A percentile compares a stretch with the other conserved stretches of the same genome.
These are phyloP conservation scores for Lichenothelia convexa DNA, from an alignment of 495 filamentous ascomycete genomes.

Conservation along the genomic window DNA sequence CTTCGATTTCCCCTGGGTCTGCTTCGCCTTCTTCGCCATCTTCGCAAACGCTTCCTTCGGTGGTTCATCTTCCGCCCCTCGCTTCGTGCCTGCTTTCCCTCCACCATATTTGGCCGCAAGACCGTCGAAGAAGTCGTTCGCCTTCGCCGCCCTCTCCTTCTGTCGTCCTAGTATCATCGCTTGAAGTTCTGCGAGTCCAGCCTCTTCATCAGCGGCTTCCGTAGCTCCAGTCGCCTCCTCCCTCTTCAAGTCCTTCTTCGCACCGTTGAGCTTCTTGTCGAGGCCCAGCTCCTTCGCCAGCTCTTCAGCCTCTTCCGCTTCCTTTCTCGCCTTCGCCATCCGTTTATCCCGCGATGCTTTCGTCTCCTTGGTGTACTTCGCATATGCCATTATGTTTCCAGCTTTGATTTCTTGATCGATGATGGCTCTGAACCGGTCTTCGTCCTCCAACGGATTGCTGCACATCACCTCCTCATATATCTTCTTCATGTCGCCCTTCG, in stretches of 20 bases:
- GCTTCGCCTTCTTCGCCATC: too few relatives aligned
- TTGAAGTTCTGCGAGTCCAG: slow-evolving; percentile 26
- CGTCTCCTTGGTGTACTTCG: slow-evolving; percentile 52
- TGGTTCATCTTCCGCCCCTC: too few relatives aligned
- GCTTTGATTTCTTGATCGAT: slow-evolving; percentile 65
- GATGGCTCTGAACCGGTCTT: slow-evolving; percentile 60
- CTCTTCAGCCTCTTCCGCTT: slow-evolving; percentile 56
- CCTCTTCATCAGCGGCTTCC: slow-evolving; percentile 13
- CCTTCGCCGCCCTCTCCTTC: slow-evolving; percentile 26
- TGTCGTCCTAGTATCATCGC: slow-evolving; percentile 41
- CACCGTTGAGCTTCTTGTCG: slow-evolving; percentile 37
- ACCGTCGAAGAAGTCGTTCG: slow-evolving; percentile 41
- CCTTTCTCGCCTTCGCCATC: slow-evolving; percentile 10
- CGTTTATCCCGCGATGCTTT: slow-evolving; percentile 8
- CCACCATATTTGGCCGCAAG: slow-evolving; percentile 68
- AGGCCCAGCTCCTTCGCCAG: slow-evolving; percentile 52
- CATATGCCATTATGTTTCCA: slow-evolving; percentile 43
- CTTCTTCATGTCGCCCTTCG: slow-evolving; percentile 50
- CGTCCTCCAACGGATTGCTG: slow-evolving; percentile 67
- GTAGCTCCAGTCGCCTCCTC: slow-evolving; percentile 14
- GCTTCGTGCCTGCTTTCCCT: too few relatives aligned
- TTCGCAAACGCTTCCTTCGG: too few relatives aligned
- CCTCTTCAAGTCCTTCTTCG: slow-evolving; percentile 13
- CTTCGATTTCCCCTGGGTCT: too few relatives aligned
- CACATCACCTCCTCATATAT: slow-evolving; percentile 76